Percentiles rank a stretch among this genome's conserved stretches.
These are phyloP conservation scores for Cinchona pubescens DNA, from an alignment of 257 asterid species.

Conservation along the genomic window DNA sequence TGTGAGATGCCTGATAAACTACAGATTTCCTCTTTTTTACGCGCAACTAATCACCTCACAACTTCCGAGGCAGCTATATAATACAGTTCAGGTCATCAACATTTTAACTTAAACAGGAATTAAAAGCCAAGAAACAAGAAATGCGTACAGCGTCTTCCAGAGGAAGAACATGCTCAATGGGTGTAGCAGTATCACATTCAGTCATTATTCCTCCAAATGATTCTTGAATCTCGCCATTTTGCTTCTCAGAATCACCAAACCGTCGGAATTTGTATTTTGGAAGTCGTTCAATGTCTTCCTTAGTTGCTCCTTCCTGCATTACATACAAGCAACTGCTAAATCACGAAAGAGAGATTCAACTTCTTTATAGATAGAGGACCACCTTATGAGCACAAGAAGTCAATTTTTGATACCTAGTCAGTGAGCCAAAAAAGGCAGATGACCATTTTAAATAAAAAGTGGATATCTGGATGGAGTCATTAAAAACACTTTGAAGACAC, in stretches of 20 bases:
- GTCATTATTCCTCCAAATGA: constrained; percentile 94
- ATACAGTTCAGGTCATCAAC: not conserved
- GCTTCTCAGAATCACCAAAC: constrained; percentile 91
- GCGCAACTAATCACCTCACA: not conserved
- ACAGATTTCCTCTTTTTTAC: not conserved
- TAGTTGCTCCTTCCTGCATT: constrained; percentile 94
- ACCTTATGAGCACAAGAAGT: not conserved
- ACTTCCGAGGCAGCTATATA: not conserved
- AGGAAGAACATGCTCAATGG: constrained; percentile 78
- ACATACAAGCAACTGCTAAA: not conserved
- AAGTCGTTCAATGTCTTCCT: constrained; percentile 86
- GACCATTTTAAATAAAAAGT: not conserved
- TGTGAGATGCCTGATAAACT: not conserved
- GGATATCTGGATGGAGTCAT: not conserved
- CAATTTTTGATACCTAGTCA: not conserved
- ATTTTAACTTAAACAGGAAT: not conserved
- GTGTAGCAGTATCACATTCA: constrained; percentile 69
- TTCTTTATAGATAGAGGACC: not conserved
- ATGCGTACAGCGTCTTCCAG: constrained; percentile 83
- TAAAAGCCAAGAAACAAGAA: not conserved
- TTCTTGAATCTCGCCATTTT: constrained; percentile 85
- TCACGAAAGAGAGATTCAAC: not conserved
- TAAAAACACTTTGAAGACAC: not conserved
- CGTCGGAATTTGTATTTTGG: constrained; percentile 77
- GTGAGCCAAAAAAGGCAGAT: not conserved